A percentile compares a stretch with the other conserved stretches of the same genome.
Evolutionary conservation across 164 flowering plant species (phyloP).

Genomic region (Cinnamomum chago): DNA sequence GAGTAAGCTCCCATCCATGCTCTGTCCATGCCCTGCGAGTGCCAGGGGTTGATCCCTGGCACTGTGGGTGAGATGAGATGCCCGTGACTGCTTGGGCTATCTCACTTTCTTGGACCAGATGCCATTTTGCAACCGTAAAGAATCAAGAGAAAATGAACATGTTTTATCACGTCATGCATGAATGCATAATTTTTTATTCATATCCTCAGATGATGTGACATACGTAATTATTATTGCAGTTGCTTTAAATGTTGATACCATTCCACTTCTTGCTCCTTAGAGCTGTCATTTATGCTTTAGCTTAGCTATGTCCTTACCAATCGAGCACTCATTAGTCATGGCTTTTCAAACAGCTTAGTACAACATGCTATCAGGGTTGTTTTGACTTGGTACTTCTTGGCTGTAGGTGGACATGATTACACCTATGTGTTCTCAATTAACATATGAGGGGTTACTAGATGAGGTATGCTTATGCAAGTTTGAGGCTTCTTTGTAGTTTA

Average conservation of each 20-base stretch:
- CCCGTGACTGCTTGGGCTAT: too few species aligned
- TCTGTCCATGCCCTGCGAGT: too few species aligned
- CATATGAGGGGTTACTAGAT: conserved; percentile 94
- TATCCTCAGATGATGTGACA: background rate
- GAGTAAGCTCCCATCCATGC: too few species aligned
- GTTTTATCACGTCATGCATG: too few species aligned
- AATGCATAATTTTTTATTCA: too few species aligned
- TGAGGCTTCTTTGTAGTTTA: background rate
- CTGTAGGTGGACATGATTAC: conserved; percentile 96
- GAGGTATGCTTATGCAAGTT: conserved; percentile 51
- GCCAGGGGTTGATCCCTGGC: too few species aligned
- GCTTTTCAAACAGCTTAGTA: too few species aligned
- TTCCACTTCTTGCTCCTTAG: background rate
- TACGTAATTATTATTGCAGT: background rate
- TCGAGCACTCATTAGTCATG: too few species aligned
- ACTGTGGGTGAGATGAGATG: too few species aligned
- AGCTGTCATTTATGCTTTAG: background rate
- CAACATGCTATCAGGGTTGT: background rate
- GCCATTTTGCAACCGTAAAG: too few species aligned
- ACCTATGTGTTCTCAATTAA: conserved; percentile 90
- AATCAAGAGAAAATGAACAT: too few species aligned
- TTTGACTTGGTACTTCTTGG: conserved; percentile 3
- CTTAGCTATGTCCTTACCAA: background rate
- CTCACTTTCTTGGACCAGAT: too few species aligned
- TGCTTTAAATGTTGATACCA: background rate